Base-by-base conservation (phyloP, 768 basidiomycete species). In the Psilocybe cubensis region DNA sequence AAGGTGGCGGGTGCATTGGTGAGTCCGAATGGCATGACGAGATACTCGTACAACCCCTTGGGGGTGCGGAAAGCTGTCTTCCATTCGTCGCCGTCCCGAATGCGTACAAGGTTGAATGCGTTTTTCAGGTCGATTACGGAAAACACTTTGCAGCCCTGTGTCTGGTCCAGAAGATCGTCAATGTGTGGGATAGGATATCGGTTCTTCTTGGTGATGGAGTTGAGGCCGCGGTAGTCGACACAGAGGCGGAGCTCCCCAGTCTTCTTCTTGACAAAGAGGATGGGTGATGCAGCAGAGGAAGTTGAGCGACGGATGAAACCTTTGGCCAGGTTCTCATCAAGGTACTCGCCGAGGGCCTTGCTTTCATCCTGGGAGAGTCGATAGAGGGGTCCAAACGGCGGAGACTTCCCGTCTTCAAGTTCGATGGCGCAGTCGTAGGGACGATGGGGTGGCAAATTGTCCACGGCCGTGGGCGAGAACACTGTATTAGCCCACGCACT, bases 11-110 rank as follows among this genome's bases (percentile, higher is more conserved):
- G 76, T 4, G 74, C 72, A 54, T 82, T 79, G 18, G 64, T 70
- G 1, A 75, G 45, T 1, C 73, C 71, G 42, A 75, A 76, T 31
- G 73, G 76, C 75, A 80, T 78, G 20, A 80, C 76, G 0, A 64
- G 54, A 3, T 67, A 74, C 62, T 79, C 70, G 50, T 68, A 80
- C 0, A 71, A 59, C 0, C 79, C 78, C 3, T 58, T 58, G 14
- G 68, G 59, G 0, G 73, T 77, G 2, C 54, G 52, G 63, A 83
- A 83, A 0, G 78, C 75, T 0, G 75, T 79, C 54, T 81, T 82
- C 71, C 72, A 76, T 62, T 79, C 66, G 53, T 81, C 71, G 7
- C 76, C 78, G 40, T 52, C 55, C 3, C 42, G 33, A 27, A 62
- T 59, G n/a, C 51, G 54, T 7, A 62, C 40, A 20, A 52, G 38